Conservation (phyloP, 148 eudicot genomes). For the Rhododendron griersonianum region DNA sequence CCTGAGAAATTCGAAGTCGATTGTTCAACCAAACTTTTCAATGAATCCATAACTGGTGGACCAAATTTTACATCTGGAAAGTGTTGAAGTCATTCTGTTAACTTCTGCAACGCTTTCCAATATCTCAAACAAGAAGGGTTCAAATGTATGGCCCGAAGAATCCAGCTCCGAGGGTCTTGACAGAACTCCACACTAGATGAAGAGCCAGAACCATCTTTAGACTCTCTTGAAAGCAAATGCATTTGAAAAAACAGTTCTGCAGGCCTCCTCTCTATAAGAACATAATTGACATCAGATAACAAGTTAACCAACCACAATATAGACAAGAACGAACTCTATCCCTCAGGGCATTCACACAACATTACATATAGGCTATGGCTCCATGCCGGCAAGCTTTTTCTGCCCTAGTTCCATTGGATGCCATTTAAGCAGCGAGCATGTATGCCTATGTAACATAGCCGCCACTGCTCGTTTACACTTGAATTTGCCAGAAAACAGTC, state of each 20-base stretch:
- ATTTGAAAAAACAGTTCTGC: conserved; percentile 81
- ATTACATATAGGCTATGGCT: background rate
- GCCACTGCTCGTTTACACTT: background rate
- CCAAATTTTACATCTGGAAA: background rate
- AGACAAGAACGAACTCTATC: background rate
- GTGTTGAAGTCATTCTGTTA: conserved; percentile 17
- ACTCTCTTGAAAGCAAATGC: conserved; percentile 59
- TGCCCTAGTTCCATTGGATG: background rate
- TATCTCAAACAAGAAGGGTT: conserved; percentile 82
- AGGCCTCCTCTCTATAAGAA: conserved; percentile 54
- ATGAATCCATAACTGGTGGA: background rate
- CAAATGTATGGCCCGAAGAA: conserved; percentile 74
- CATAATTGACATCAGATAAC: background rate
- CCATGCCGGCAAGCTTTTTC: background rate
- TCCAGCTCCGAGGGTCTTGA: conserved; percentile 45
- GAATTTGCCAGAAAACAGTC: background rate
- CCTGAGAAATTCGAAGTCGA: background rate
- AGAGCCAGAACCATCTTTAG: conserved; percentile 23
- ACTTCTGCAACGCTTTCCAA: conserved; percentile 59
- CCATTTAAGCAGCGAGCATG: background rate
- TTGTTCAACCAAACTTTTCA: background rate
- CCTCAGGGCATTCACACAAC: background rate
- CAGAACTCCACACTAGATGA: conserved; percentile 24
- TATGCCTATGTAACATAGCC: background rate
- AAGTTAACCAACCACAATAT: background rate